Evolutionary conservation across 1,139 yeast species (phyloP), one percentile per base, ranked within the genome.

Genomic region (Geotrichum candidum): DNA sequence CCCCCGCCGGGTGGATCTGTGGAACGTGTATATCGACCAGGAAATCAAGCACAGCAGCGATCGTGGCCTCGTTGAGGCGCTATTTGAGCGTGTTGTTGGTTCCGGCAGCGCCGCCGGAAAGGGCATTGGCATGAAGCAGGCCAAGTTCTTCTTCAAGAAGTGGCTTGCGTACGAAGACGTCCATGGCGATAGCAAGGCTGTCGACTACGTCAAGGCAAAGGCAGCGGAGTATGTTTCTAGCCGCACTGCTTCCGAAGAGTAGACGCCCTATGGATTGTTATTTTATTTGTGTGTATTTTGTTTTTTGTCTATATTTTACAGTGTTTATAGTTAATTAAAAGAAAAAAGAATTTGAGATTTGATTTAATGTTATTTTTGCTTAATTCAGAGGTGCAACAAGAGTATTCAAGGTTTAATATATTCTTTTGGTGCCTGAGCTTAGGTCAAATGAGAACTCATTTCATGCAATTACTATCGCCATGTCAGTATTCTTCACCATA

Each of bases 11-110:
- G 84, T 90, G 64, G 99, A 94, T 74, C 77, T 94, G 67, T 94
- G 98, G 98, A 91, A 88, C 72, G 95, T 92, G 54, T 91, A 91
- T 75, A 83, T 92, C 67, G 99, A 94, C 74, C 96, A 90, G 76
- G 98, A 94, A 76, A 86, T 89, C 72, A 89, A 88, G 74, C 67
- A 70, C 56, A 81, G 80, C 61, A 84, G 84, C 58, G 84, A 84
- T 74, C 78, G 79, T 67, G 85, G 85, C 73, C 87, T 35, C 6
- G 65, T 85, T 51, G 94, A 87, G 71, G 87, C 83, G 35, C 78
- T 94, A 65, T 92, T 91, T 70, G 97, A 91, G 75, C 84, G 98
- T 73, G 63, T 79, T 48, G 63, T 63, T 38, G 59, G 63, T 27
- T 73, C 18, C 27, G 35, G 53, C 3, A 35, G 52, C 10, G 53